These are phyloP conservation scores for Picea sitchensis DNA, from an alignment of 75 land plant species.

Conservation along the genomic window DNA sequence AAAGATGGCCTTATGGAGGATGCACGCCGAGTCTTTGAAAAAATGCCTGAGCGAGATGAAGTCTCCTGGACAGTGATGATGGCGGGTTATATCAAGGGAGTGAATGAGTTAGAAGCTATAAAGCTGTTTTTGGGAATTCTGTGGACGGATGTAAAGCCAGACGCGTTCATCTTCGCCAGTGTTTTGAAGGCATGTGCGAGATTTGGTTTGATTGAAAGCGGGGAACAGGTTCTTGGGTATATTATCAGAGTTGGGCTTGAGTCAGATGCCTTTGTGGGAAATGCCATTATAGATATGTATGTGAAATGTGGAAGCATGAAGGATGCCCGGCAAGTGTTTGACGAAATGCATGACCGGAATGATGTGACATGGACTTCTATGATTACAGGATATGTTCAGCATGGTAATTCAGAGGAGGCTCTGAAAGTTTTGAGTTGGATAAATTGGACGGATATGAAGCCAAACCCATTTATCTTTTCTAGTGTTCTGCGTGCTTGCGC, in stretches of 20 bases:
- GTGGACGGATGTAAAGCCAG: constrained; percentile 2
- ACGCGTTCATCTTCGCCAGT: background rate
- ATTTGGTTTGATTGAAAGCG: background rate
- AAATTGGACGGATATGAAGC: background rate
- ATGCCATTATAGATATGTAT: constrained; percentile 10
- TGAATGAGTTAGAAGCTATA: constrained; percentile 24
- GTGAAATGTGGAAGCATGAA: constrained; percentile 28
- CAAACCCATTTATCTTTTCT: background rate
- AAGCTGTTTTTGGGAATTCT: constrained; percentile 25
- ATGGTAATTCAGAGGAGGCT: background rate
- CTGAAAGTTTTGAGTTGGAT: constrained; percentile 5
- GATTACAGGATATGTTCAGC: constrained; percentile 15
- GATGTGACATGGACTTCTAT: constrained; percentile 18
- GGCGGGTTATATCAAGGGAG: constrained; percentile 27
- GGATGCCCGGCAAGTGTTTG: constrained; percentile 20
- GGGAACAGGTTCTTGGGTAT: background rate
- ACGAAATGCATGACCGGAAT: background rate
- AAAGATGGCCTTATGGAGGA: background rate
- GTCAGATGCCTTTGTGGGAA: background rate
- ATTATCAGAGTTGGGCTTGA: background rate
- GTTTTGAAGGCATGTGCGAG: constrained; percentile 1
- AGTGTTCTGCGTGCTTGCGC: constrained; percentile 12
- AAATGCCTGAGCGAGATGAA: constrained; percentile 44
- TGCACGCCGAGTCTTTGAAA: constrained; percentile 35
- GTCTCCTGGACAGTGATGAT: constrained; percentile 51